These are phyloP conservation scores for Hyphopichia fennica DNA, from an alignment of 1,139 yeast species.

Conservation along the genomic window DNA sequence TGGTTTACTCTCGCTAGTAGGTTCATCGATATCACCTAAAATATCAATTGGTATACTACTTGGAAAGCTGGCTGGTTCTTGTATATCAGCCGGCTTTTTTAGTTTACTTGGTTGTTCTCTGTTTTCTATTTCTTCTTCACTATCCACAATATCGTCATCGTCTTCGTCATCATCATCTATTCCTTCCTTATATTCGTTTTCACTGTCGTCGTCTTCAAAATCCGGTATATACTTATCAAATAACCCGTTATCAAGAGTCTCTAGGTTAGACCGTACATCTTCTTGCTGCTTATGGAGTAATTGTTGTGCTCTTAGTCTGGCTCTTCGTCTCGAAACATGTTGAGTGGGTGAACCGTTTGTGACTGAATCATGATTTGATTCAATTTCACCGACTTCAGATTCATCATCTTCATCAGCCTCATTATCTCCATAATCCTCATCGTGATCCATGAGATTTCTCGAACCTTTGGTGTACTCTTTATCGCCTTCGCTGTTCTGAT, in stretches of 20 bases:
- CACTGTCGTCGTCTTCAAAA: constrained; percentile 5
- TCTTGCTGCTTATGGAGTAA: not conserved
- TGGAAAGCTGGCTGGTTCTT: not conserved
- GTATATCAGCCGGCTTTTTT: too few relatives aligned
- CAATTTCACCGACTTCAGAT: not conserved
- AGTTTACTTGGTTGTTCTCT: not conserved
- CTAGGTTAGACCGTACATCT: not conserved
- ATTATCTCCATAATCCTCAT: not conserved
- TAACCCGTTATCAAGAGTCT: not conserved
- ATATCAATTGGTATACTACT: not conserved
- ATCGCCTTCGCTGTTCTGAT: not conserved
- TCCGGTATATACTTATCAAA: not conserved
- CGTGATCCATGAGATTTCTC: not conserved
- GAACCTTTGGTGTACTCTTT: not conserved
- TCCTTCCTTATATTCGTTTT: constrained; percentile 4
- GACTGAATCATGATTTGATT: not conserved
- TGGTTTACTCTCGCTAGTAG: not conserved
- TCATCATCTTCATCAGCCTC: not conserved
- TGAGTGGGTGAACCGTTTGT: not conserved
- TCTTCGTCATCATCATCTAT: not conserved
- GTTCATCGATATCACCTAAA: not conserved
- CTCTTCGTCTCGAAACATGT: not conserved
- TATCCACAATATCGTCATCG: not conserved
- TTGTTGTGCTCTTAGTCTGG: not conserved
- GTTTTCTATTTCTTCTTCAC: not conserved